A percentile compares a stretch with the other conserved stretches of the same genome.
phyloP scores from a whole-genome alignment of 129 eudicot species.

The Cynara cardunculus region DNA sequence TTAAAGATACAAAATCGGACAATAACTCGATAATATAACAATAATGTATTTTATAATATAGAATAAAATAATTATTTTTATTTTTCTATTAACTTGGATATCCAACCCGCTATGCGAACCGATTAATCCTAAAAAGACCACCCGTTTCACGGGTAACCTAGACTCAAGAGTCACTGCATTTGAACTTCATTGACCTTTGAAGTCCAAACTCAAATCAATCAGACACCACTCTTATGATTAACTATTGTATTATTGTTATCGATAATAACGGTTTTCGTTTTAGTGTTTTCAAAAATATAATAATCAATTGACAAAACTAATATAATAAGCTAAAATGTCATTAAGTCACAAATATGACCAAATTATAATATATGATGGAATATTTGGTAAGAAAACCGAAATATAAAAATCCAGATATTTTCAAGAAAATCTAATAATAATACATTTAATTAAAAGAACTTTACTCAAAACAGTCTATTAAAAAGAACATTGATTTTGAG shows the following conservation, averaged over 20 bases:
- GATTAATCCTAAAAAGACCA: too few relatives aligned
- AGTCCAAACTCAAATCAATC: too few relatives aligned
- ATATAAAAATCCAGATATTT: constrained; percentile 9
- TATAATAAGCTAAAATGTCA: neutral
- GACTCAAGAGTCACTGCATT: too few relatives aligned
- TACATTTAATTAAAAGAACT: neutral
- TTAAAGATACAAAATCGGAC: too few relatives aligned
- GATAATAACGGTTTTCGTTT: neutral
- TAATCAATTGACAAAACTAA: neutral
- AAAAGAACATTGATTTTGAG: constrained; percentile 10
- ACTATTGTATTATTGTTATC: neutral
- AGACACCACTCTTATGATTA: too few relatives aligned
- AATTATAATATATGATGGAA: constrained; percentile 1
- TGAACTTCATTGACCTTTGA: too few relatives aligned
- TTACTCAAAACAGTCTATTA: neutral
- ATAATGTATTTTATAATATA: too few relatives aligned
- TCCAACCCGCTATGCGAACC: too few relatives aligned
- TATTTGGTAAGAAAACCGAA: constrained; percentile 27
- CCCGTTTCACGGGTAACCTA: too few relatives aligned
- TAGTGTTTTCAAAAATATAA: neutral
- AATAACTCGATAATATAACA: too few relatives aligned
- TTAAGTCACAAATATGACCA: neutral
- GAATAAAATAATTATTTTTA: too few relatives aligned
- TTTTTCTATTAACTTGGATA: too few relatives aligned
- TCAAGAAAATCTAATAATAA: constrained; percentile 2